Conservation (phyloP, 257 asterid species). For the Nicotiana undulata region DNA sequence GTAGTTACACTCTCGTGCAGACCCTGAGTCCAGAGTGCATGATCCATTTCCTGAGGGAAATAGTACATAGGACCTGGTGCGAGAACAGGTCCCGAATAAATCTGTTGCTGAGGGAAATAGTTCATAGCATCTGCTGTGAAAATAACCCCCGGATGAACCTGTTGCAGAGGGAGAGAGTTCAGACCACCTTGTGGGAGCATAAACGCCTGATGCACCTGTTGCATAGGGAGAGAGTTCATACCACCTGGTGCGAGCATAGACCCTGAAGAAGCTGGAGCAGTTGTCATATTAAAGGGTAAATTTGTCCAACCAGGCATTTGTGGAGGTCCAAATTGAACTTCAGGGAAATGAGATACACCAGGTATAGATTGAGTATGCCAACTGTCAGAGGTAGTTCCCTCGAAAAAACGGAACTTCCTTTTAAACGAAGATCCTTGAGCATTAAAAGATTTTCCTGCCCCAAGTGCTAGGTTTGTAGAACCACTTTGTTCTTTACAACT, state of each 20-base stretch:
- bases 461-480: not conserved
- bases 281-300: not conserved
- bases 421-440: not conserved
- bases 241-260: not conserved
- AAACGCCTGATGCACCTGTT: not conserved
- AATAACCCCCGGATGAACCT: not conserved
- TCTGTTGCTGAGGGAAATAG: not conserved
- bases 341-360: not conserved
- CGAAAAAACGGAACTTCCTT: not conserved
- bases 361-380: not conserved
- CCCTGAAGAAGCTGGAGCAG: slow-evolving; percentile 2
- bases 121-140: not conserved
- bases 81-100: not conserved
- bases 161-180: not conserved
- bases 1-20: not conserved
- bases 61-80: not conserved
- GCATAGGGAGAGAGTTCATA: slow-evolving; percentile 1
- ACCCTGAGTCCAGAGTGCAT: not conserved
- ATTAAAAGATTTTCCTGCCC: not conserved
- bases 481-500: not conserved
- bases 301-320: slow-evolving; percentile 1
- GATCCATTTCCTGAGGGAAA: slow-evolving; percentile 1
- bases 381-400: not conserved
- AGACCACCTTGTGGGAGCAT: not conserved
- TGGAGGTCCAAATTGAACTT: not conserved